These are phyloP conservation scores for Fusarium sp. DNA, from an alignment of 2,329 filamentous ascomycete genomes.

Conservation along the genomic window DNA sequence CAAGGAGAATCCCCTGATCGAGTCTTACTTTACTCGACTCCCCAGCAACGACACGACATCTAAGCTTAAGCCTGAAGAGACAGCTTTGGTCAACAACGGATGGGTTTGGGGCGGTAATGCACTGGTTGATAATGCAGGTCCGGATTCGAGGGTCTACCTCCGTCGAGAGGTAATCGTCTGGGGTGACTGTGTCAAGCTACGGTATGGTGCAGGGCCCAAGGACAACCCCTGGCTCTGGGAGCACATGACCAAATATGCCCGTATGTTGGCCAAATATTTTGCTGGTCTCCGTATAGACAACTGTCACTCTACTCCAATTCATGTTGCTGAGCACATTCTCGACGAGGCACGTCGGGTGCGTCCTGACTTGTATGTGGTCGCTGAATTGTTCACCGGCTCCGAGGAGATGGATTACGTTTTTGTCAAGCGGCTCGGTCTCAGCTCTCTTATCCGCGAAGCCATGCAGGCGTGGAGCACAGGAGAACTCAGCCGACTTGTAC, in stretches of 20 bases:
- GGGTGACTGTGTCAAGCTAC: conserved; percentile 97
- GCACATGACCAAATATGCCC: conserved; percentile 92
- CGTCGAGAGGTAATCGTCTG: conserved; percentile 95
- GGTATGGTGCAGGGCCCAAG: conserved; percentile 80
- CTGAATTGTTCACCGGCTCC: conserved; percentile 93
- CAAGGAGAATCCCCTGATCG: conserved; percentile 80
- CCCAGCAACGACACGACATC: conserved; percentile 80
- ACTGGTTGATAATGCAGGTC: conserved; percentile 90
- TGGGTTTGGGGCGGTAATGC: conserved; percentile 99
- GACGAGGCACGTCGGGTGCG: conserved; percentile 91
- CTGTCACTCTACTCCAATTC: conserved; percentile 93
- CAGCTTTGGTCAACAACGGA: conserved; percentile 92
- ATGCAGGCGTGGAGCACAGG: conserved; percentile 99
- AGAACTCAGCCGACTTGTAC: conserved; percentile 91
- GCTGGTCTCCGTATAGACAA: conserved; percentile 97
- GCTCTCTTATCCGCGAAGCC: conserved; percentile 91
- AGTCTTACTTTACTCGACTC: conserved; percentile 93
- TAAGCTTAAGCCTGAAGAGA: conserved; percentile 77
- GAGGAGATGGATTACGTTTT: conserved; percentile 97
- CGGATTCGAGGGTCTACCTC: conserved; percentile 91
- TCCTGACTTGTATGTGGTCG: conserved; percentile 89
- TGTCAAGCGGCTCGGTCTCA: conserved; percentile 90
- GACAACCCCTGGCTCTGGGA: conserved; percentile 97
- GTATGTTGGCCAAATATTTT: conserved; percentile 93
- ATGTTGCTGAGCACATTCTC: conserved; percentile 92